Evolutionary conservation across 441 rosid genomes (phyloP), one percentile per base, ranked within the genome.

Genomic region (Gossypium gossypioides): DNA sequence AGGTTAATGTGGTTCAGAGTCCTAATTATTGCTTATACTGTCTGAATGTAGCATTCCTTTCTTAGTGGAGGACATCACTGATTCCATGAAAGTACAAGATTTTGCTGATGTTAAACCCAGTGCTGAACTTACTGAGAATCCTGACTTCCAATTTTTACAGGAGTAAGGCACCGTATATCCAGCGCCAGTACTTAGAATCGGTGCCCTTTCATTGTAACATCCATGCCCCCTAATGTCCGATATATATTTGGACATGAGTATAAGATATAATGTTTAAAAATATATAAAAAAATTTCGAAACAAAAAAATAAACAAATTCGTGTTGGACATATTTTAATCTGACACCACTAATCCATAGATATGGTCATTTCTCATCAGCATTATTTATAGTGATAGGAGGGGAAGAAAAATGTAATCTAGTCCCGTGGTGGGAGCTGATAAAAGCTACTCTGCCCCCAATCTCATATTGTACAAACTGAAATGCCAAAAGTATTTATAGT

Each of bases 11-110:
- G 59, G 4, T 55, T 21, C 34, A 18, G 21, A 48, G 32, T 66
- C 22, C 58, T 52, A 52, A 29, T 56, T 22, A 22, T 44, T 68
- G 15, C 55, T 44, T 78, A 24, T 77, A 16, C 64, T 19, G 27
- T 63, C 56, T 75, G 27, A 69, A 51, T 81, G 88, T 86, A 94
- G 99, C 81, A 86, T 90, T 76, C 96, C 96, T 24, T 92, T 94
- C 79, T 85, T 90, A 2, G 78, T 80, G 8, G 96, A 88, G 9
- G 97, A 90, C 16, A 72, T 90, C 12, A 75, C 86, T 7, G 63
- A 67, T 63, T 77, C 86, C 52, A 40, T 86, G 66, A 75, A 84
- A 74, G 91, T 82, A 57, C 86, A 75, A 58, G 93, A 92, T 44
- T 87, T 90, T 60, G 69, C 88, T 34, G 83, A 83, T 60, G 90